These are phyloP conservation scores for Aspergillus intermedius DNA, from an alignment of 2,329 filamentous ascomycete genomes.

Conservation along the genomic window DNA sequence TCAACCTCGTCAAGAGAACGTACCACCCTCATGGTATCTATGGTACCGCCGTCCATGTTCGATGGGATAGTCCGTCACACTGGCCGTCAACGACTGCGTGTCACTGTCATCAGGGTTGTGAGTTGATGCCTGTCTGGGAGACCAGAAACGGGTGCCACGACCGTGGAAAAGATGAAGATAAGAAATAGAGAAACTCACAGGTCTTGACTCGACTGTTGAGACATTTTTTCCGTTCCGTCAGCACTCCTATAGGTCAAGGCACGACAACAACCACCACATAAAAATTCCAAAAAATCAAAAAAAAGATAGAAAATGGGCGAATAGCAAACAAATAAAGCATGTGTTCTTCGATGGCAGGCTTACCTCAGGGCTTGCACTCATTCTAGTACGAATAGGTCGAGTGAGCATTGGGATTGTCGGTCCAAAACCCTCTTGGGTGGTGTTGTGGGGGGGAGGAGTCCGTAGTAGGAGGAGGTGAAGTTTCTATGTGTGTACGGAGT, in stretches of 20 bases:
- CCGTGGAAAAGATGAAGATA: neutral
- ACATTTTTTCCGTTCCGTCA: constrained; percentile 14
- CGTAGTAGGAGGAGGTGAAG: neutral
- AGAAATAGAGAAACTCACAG: constrained; percentile 15
- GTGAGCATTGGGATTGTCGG: constrained; percentile 3
- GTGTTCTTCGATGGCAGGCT: constrained; percentile 1
- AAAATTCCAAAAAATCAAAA: neutral
- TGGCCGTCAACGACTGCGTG: constrained; percentile 37
- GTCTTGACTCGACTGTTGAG: constrained; percentile 20
- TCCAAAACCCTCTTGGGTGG: constrained; percentile 1
- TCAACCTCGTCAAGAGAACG: constrained; percentile 8
- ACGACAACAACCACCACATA: neutral
- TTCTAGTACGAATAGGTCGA: constrained; percentile 1
- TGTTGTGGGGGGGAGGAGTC: constrained; percentile 7
- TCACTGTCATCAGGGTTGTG: constrained; percentile 22
- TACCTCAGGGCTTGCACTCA: constrained; percentile 11
- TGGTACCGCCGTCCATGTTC: constrained; percentile 41
- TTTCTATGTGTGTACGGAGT: neutral
- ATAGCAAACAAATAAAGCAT: neutral
- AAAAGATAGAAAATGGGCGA: neutral
- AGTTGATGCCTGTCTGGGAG: neutral
- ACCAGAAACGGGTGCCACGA: neutral
- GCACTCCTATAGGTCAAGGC: constrained; percentile 4
- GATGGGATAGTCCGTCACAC: constrained; percentile 38
- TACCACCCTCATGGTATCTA: constrained; percentile 40